A percentile compares a stretch with the other conserved stretches of the same genome.
These are phyloP conservation scores for Cyberlindnera lachancei DNA, from an alignment of 805 yeast genomes.

Conservation along the genomic window DNA sequence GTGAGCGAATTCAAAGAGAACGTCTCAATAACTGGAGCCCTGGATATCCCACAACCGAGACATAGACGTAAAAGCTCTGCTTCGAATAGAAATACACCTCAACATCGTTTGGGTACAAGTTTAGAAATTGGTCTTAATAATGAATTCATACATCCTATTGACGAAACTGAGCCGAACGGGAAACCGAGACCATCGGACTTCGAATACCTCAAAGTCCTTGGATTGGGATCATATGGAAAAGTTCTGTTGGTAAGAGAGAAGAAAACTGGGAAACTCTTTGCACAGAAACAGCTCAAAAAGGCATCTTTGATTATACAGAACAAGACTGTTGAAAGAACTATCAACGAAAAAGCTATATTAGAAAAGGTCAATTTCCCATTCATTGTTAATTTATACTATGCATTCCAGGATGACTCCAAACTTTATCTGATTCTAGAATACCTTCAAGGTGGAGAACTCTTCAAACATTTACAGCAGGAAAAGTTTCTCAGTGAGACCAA, in stretches of 20 bases:
- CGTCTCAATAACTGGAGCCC: constrained; percentile 12
- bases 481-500: constrained; percentile 87
- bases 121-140: constrained; percentile 42
- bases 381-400: constrained; percentile 74
- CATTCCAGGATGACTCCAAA: constrained; percentile 73
- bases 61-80: constrained; percentile 20
- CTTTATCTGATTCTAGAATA: constrained; percentile 72
- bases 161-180: constrained; percentile 1
- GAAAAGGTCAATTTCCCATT: constrained; percentile 69
- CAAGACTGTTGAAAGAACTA: constrained; percentile 64
- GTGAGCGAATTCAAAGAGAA: constrained; percentile 14
- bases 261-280: constrained; percentile 57
- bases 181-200: constrained; percentile 44
- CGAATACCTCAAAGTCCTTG: constrained; percentile 67
- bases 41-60: constrained; percentile 5
- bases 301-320: constrained; percentile 62
- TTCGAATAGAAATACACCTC: constrained; percentile 20
- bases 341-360: constrained; percentile 71
- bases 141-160: constrained; percentile 23
- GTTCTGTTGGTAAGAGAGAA: constrained; percentile 69
- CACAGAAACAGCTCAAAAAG: constrained; percentile 80
- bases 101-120: constrained; percentile 36
- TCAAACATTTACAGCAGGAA: constrained; percentile 93
- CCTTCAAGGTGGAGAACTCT: constrained; percentile 85
- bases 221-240: constrained; percentile 86